Evolutionary conservation across 768 basidiomycete species (phyloP), one percentile per base, ranked within the genome.

Genomic region (Pulveroboletus sp.): DNA sequence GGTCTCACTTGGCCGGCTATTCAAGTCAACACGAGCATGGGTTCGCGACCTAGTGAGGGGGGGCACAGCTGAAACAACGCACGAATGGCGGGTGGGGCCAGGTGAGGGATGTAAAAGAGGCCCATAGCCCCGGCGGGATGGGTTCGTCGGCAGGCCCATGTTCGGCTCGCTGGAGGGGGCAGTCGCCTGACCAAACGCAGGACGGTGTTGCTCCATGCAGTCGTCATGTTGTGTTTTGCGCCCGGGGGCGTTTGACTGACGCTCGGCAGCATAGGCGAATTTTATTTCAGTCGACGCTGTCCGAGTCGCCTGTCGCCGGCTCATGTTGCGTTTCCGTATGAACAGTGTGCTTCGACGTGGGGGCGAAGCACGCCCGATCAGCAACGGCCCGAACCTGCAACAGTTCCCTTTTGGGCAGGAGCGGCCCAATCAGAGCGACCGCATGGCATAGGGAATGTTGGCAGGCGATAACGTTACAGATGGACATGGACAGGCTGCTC

Each of bases 381-480:
- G 21, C 21, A 21, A 21, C 21, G 21, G 21, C 21, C 21, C 21
- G 21, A 21, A 21, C 21, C 3, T 21, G 21, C 21, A 21, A 21
- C 21, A 21, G 21, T 21, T 21, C 21, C 21, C 3, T 21, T 21
- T 21, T 3, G 21, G 21, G 12, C 33, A 54, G 50, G 39, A 49
- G 43, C 45, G 40, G 38, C 50, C 40, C 49, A 60, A 50, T 50
- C 49, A 50, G 43, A 11, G 40, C 39, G 28, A 39, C 39, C 41
- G 28, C 46, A 57, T 49, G 58, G 46, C 46, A 49, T 46, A 43
- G 56, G 50, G 40, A 52, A 52, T 35, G 47, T 42, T 46, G 51
- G 36, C 52, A 54, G 27, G 47, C 39, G 52, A 62, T 64, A 52
- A 62, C 60, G 58, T 62, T 50, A 49, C 55, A 50, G 46, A 41